Evolutionary conservation across 2,329 filamentous ascomycete genomes (phyloP), one percentile per base, ranked within the genome.

Genomic region (Fusarium solani-melongenae): DNA sequence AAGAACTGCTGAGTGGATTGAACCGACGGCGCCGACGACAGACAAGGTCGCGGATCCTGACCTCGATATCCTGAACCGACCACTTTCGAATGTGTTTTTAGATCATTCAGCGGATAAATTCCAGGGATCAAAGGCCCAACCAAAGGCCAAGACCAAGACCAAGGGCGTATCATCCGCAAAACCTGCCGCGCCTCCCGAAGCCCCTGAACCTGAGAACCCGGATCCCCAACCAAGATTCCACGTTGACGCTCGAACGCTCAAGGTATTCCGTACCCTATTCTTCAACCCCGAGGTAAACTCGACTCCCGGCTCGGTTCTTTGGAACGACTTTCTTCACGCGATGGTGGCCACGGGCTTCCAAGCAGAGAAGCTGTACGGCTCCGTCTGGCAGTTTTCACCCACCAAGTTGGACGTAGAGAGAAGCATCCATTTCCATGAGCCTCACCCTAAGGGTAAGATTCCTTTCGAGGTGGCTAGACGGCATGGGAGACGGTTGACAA

Each of bases 381-480:
- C 88, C 1, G 86, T 87, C 0, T 92, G 90, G 90, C 87, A 90
- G 12, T 92, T 92, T 69, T 82, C 81, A 15, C 86, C 86, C 5
- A 77, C 76, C 6, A 73, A 72, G 4, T 67, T 84, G 24, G 83
- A 86, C 61, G 81, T 85, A 0, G 81, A 85, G 41, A 79, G 85
- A 5, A 85, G 83, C 27, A 91, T 92, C 34, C 87, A 90, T 62
- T 89, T 91, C 69, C 88, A 92, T 70, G 88, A 91, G 74, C 89
- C 90, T 3, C 89, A 92, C 78, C 88, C 89, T 0, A 77, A 76
- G 2, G 80, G 81, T 1, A 91, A 91, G 78, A 82, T 92, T 5
- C 80, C 85, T 0, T 88, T 86, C 67, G 71, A 72, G 2, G 79
- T 77, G 44, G 88, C 87, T 1, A 81, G 88, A 55, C 77, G 84